phyloP scores from a whole-genome alignment of 202 grass and related monocot genomes.

The Alloteropsis angusta region DNA sequence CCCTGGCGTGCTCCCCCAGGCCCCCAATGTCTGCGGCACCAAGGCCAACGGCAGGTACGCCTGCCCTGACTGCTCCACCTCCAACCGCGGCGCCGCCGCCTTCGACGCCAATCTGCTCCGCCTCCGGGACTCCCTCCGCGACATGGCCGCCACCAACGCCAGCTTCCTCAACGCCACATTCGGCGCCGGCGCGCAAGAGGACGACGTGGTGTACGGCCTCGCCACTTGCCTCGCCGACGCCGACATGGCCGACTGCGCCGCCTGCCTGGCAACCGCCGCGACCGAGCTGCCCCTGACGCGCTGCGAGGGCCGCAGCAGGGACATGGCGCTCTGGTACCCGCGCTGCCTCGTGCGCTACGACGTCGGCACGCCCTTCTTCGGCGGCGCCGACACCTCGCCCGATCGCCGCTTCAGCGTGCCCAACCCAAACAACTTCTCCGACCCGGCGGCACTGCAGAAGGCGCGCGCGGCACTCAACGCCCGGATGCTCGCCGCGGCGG shows the following conservation, averaged over 20 bases:
- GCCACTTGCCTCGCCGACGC: constrained; percentile 18
- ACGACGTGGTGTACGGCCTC: constrained; percentile 32
- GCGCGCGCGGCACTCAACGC: neutral
- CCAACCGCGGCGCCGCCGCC: neutral
- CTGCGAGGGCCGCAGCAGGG: neutral
- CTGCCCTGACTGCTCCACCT: constrained; percentile 25
- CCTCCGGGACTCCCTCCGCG: constrained; percentile 18
- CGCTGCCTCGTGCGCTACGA: neutral
- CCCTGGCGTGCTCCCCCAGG: neutral
- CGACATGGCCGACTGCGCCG: neutral
- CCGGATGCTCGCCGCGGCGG: neutral
- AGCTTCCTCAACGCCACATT: constrained; percentile 29
- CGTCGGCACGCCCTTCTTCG: neutral
- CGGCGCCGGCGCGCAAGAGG: neutral
- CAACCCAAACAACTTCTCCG: constrained; percentile 25
- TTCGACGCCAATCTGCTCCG: constrained; percentile 38
- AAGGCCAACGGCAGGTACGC: constrained; percentile 18
- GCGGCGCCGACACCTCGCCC: neutral
- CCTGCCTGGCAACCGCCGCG: constrained; percentile 3
- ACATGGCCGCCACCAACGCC: neutral
- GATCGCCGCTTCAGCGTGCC: neutral
- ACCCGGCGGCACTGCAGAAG: neutral
- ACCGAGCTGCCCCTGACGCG: constrained; percentile 2
- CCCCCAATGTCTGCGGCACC: neutral
- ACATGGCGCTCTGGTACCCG: neutral